Evolutionary conservation across 2,329 filamentous ascomycete genomes (phyloP).

Genomic region (Aspergillus sp.): DNA sequence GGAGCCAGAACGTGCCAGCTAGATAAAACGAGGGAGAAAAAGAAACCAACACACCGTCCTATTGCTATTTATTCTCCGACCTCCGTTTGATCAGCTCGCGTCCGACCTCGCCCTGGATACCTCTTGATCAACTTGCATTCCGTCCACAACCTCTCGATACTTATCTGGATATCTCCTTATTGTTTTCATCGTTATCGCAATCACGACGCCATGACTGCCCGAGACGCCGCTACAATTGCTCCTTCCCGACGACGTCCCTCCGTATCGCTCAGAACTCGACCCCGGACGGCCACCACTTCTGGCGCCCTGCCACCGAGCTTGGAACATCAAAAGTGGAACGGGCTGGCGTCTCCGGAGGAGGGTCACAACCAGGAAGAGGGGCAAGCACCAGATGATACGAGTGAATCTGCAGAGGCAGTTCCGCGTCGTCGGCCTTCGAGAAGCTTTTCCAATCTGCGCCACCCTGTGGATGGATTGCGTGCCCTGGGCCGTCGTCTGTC

Average conservation of each 20-base stretch:
- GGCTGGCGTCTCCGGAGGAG: slow-evolving; percentile 16
- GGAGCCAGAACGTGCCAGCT: background rate
- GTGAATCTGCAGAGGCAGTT: slow-evolving; percentile 23
- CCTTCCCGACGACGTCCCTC: slow-evolving; percentile 33
- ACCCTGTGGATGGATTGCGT: slow-evolving; percentile 36
- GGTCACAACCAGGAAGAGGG: slow-evolving; percentile 12
- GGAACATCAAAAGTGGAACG: slow-evolving; percentile 19
- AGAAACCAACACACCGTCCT: background rate
- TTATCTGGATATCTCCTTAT: background rate
- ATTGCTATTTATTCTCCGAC: background rate
- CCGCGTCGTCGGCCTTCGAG: slow-evolving; percentile 31
- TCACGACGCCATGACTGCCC: slow-evolving; percentile 22
- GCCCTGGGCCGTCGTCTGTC: slow-evolving; percentile 37
- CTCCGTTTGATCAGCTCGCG: background rate
- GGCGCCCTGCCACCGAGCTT: slow-evolving; percentile 13
- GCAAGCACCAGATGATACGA: slow-evolving; percentile 26
- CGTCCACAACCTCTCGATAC: background rate
- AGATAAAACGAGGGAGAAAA: background rate
- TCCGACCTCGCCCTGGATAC: background rate
- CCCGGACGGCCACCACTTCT: slow-evolving; percentile 29
- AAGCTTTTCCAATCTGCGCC: slow-evolving; percentile 38
- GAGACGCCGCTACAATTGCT: slow-evolving; percentile 20
- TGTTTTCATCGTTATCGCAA: slow-evolving; percentile 1
- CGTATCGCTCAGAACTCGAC: slow-evolving; percentile 30
- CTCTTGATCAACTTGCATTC: background rate